phyloP scores from a whole-genome alignment of 441 rosid genomes.

The Brassica hybrid region DNA sequence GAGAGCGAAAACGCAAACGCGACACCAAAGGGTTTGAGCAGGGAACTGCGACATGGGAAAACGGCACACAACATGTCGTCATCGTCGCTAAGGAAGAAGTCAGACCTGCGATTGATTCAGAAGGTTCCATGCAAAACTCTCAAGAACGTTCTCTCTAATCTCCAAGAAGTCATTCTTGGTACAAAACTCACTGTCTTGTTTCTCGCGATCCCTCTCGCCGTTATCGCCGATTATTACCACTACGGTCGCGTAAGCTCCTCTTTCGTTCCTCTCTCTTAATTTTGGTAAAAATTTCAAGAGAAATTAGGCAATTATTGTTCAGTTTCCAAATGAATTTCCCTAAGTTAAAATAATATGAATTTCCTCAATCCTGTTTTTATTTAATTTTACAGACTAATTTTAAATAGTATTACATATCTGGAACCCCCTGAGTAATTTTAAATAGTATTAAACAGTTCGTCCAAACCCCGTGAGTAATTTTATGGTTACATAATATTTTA shows the following conservation, averaged over 20 bases:
- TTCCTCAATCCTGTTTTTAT: not conserved
- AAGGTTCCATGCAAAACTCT: constrained; percentile 45
- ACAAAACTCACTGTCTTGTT: constrained; percentile 66
- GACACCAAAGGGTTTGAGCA: constrained; percentile 28
- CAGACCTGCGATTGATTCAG: constrained; percentile 48
- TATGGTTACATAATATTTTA: not conserved
- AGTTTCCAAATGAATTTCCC: not conserved
- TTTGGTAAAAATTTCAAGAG: not conserved
- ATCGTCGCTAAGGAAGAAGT: constrained; percentile 53
- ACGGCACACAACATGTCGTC: constrained; percentile 50
- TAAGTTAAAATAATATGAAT: not conserved
- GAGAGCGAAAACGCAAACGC: constrained; percentile 25
- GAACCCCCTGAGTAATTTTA: too few relatives aligned
- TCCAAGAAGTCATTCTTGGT: constrained; percentile 64
- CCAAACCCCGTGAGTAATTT: not conserved
- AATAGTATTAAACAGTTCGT: too few relatives aligned
- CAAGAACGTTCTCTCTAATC: constrained; percentile 50
- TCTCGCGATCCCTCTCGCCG: constrained; percentile 63
- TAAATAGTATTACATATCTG: too few relatives aligned
- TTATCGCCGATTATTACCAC: constrained; percentile 48
- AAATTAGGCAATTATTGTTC: not conserved
- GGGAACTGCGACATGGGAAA: constrained; percentile 32
- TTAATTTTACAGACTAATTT: too few relatives aligned
- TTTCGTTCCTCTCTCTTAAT: not conserved
- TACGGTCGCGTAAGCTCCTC: constrained; percentile 24